Percentiles rank a stretch among this genome's conserved stretches.
phyloP scores from a whole-genome alignment of 371 early-diverging fungal genomes.

The Fennellomyces sp. region DNA sequence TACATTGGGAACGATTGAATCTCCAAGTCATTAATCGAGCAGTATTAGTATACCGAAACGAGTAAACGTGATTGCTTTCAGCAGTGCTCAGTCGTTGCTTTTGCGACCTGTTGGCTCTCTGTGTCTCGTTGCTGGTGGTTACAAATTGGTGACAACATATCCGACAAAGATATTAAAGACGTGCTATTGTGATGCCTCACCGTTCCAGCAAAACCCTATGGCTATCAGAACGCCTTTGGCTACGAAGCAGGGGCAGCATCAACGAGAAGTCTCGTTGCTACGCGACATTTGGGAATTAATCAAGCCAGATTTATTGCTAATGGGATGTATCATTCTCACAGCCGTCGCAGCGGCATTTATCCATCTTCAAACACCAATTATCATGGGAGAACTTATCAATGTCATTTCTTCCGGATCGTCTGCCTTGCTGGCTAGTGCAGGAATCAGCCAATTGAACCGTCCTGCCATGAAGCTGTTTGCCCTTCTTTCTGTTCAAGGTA shows the following conservation, averaged over 20 bases:
- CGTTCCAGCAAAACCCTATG: not conserved
- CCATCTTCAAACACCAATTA: slow-evolving; percentile 69
- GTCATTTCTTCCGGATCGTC: slow-evolving; percentile 53
- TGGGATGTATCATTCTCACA: slow-evolving; percentile 57
- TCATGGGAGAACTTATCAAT: slow-evolving; percentile 77
- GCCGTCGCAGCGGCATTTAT: slow-evolving; percentile 70
- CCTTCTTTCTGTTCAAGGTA: slow-evolving; percentile 63
- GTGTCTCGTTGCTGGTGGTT: slow-evolving; percentile 3
- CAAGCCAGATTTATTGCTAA: slow-evolving; percentile 56
- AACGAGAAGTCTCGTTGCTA: slow-evolving; percentile 17
- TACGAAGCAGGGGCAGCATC: not conserved
- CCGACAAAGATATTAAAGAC: not conserved
- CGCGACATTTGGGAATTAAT: slow-evolving; percentile 51
- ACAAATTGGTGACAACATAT: not conserved
- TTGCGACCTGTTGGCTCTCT: not conserved
- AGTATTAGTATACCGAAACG: not conserved
- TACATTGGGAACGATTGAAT: too few species aligned
- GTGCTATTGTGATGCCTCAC: slow-evolving; percentile 2
- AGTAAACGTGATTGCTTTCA: not conserved
- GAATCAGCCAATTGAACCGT: slow-evolving; percentile 42
- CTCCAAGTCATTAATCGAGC: too few species aligned
- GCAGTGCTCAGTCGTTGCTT: not conserved
- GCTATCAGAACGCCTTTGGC: not conserved
- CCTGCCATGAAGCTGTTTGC: slow-evolving; percentile 60
- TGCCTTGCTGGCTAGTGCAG: slow-evolving; percentile 11